Base-by-base conservation (phyloP, 129 eudicot species). In the Helichrysum umbraculigerum region DNA sequence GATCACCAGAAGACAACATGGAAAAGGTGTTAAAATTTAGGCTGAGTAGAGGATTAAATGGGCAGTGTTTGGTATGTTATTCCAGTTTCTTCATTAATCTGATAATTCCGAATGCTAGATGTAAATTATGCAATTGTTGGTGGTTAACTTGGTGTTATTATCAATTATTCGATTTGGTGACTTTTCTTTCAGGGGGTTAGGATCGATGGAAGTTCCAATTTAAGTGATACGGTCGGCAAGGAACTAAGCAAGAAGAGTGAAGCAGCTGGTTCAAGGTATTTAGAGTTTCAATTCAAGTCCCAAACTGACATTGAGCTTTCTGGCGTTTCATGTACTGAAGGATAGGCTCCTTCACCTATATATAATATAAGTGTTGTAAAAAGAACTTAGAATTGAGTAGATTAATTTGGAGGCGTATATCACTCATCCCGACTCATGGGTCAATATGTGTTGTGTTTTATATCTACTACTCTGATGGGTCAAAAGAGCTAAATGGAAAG, bases 31-130 rank as follows among this genome's bases (percentile, higher is more conserved):
- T 90, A 69, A 86, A 69, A 78, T 79, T 92, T 83, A 83, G 76
- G 57, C 66, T 92, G 77, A 96, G 98, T 7, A 80, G 94, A 84
- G 98, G 98, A 72, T 68, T 92, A 71, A 90, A 90, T 39, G 98
- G 98, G 70, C n/a, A n/a, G n/a, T n/a, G 98, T 76, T 83, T 92
- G 88, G 97, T 89, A 89, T 75, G 39, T 69, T 47, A 20, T 56
- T 59, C 14, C 44, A 16, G 28, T 44, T 68, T 42, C 41, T 73
- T 74, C 37, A 6, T 34, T 33, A 22, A 67, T 67, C 32, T 16
- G 58, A 59, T 69, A n/a, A 37, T 35, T 54, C 29, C 19, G 11
- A 25, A 58, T 68, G 42, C 30, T 59, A 67, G 29, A 29, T 25
- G 28, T 64, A 51, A 50, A n/a, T 51, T 8, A 16, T 66, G 50